Percentiles rank a stretch among this genome's conserved stretches.
phyloP scores from a whole-genome alignment of 78 protist species.

The Pigoraptor vietnamica region DNA sequence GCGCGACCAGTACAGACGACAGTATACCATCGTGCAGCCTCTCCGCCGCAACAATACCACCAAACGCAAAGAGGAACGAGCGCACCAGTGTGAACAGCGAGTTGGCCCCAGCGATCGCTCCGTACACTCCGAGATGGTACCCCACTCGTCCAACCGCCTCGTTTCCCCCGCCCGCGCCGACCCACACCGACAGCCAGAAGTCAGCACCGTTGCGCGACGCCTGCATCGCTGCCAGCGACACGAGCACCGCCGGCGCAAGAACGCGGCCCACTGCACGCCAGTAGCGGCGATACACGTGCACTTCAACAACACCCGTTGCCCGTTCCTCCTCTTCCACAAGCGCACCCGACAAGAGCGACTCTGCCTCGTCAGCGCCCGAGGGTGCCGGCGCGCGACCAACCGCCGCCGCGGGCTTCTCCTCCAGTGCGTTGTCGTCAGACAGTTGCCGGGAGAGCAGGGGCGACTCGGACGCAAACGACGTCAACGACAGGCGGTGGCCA shows the following conservation, averaged over 20 bases:
- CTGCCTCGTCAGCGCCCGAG: too few relatives aligned
- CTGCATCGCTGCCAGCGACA: background rate
- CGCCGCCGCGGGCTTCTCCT: background rate
- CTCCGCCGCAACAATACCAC: background rate
- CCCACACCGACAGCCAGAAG: conserved; percentile 17
- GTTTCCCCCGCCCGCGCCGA: background rate
- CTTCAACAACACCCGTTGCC: background rate
- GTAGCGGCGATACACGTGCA: background rate
- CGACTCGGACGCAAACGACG: background rate
- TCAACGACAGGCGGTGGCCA: background rate
- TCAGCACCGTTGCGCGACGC: background rate
- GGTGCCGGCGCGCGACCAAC: too few relatives aligned
- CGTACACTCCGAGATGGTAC: background rate
- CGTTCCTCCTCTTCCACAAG: background rate
- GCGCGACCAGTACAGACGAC: conserved; percentile 38
- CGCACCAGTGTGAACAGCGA: background rate
- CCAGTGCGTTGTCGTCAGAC: background rate
- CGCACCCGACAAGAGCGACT: background rate
- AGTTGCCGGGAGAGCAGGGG: background rate
- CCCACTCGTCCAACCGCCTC: background rate
- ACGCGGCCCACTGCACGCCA: background rate
- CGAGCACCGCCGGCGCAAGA: background rate
- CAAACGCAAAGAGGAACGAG: background rate
- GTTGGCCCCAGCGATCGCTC: background rate
- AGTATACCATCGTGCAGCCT: background rate